Percentiles rank a stretch among this genome's conserved stretches.
These are phyloP conservation scores for Phyllosticta citrichinensis DNA, from an alignment of 2,329 filamentous ascomycete species.

Conservation along the genomic window DNA sequence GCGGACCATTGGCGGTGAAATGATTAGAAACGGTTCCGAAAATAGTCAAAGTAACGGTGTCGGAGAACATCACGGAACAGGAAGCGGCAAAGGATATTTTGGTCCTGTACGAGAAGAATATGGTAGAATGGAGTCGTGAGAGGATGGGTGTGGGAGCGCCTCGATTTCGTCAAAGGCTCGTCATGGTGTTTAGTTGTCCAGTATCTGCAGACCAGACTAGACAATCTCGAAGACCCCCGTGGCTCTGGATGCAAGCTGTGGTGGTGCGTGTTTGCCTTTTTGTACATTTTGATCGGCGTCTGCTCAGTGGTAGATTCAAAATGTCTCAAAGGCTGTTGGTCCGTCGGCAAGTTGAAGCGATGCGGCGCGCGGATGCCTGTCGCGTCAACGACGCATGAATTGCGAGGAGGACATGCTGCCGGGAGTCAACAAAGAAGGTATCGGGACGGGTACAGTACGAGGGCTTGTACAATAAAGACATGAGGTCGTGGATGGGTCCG, in stretches of 20 bases:
- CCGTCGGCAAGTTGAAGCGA: not conserved
- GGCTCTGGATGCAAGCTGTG: not conserved
- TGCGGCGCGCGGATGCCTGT: not conserved
- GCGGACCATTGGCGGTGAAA: not conserved
- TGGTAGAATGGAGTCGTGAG: not conserved
- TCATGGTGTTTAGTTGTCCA: not conserved
- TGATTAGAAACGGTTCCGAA: not conserved
- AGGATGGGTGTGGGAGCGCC: too few relatives aligned
- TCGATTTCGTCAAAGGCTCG: not conserved
- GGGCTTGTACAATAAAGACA: not conserved
- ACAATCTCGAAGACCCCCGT: not conserved
- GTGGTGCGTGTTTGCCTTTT: not conserved
- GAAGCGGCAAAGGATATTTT: not conserved
- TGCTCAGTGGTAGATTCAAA: not conserved
- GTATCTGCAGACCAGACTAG: not conserved
- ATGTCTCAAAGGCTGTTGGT: not conserved
- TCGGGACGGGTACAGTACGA: not conserved
- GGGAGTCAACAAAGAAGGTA: not conserved
- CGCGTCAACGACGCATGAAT: not conserved
- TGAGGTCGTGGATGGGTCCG: not conserved
- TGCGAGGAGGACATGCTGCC: not conserved
- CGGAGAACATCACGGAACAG: not conserved
- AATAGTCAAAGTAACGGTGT: not conserved
- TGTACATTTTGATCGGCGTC: not conserved
- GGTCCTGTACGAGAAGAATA: not conserved